Evolutionary conservation across 345 rosid genomes (phyloP), one percentile per base, ranked within the genome.

Genomic region (Atalantia buxifolia): DNA sequence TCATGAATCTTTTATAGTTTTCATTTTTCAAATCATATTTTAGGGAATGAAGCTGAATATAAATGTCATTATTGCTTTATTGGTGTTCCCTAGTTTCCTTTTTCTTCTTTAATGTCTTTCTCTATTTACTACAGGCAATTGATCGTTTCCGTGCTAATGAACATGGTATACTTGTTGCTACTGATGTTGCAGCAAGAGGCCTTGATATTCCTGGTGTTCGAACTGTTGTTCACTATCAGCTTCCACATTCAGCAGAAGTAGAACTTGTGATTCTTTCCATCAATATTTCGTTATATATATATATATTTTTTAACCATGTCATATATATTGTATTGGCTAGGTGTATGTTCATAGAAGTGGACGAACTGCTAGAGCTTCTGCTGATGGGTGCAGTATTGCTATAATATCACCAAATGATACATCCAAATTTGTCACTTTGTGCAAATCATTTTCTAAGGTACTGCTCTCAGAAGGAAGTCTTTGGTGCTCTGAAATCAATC

Each of bases 261-360:
- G 69, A 80, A 42, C 71, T 30, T 69, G 56, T 60, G 68, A 77
- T 57, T 9, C 72, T 68, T 56, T 59, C 76, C 78, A 5, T 71
- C 10, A 25, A 56, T 10, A 28, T 76, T 80, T 76, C 63, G 3
- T 36, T 36, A 67, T 75, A n/a, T n/a, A n/a, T n/a, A n/a, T n/a
- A n/a, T n/a, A n/a, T n/a, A n/a, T n/a, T n/a, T n/a, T n/a, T n/a
- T 81, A 61, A 76, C 22, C 62, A 40, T n/a, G n/a, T 13, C 64
- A 68, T 59, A 76, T 60, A 69, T 28, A 62, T 72, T 50, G 1
- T 62, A 71, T 70, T 67, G 60, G 66, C 76, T 76, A 96, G 99
- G 97, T 94, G 60, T 96, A 96, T 84, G 97, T 96, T 19, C 99
- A 96, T 78, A 89, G 99, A 89, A 93, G 99, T 85, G 99, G 99